phyloP scores from a whole-genome alignment of 108 stramenopile genomes.

The Nitzschia sp. region DNA sequence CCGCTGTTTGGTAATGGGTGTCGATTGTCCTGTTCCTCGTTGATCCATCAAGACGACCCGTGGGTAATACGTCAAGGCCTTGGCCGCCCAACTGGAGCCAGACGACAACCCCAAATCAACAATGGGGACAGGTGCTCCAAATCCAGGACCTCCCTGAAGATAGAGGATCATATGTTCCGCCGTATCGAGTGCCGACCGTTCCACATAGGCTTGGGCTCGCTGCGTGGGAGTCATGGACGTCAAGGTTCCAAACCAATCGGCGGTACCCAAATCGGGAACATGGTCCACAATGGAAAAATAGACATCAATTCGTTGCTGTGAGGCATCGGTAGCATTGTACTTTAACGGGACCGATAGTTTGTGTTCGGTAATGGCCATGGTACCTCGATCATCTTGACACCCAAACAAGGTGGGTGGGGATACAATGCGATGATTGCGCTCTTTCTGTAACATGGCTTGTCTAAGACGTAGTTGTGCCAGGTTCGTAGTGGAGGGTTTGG shows the following conservation, averaged over 20 bases:
- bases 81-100: constrained; percentile 62
- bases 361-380: constrained; percentile 80
- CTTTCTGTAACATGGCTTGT: constrained; percentile 58
- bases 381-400: constrained; percentile 39
- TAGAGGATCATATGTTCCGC: constrained; percentile 65
- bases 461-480: constrained; percentile 47
- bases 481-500: too few relatives aligned
- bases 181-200: constrained; percentile 34
- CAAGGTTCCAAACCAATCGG: constrained; percentile 28
- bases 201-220: constrained; percentile 47
- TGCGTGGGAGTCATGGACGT: constrained; percentile 32
- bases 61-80: constrained; percentile 58
- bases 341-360: constrained; percentile 62
- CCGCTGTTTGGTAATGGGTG: constrained; percentile 75
- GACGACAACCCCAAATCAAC: constrained; percentile 43
- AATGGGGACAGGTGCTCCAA: constrained; percentile 79
- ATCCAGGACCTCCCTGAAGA: constrained; percentile 91
- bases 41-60: constrained; percentile 91
- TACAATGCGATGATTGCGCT: constrained; percentile 78
- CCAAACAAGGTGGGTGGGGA: constrained; percentile 71
- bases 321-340: constrained; percentile 22
- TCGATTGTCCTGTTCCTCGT: constrained; percentile 87
- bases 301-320: constrained; percentile 48
- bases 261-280: constrained; percentile 30
- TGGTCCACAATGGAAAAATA: constrained; percentile 78